Base-by-base conservation (phyloP, 2,329 filamentous ascomycete species). In the Aspergillus awamori region DNA sequence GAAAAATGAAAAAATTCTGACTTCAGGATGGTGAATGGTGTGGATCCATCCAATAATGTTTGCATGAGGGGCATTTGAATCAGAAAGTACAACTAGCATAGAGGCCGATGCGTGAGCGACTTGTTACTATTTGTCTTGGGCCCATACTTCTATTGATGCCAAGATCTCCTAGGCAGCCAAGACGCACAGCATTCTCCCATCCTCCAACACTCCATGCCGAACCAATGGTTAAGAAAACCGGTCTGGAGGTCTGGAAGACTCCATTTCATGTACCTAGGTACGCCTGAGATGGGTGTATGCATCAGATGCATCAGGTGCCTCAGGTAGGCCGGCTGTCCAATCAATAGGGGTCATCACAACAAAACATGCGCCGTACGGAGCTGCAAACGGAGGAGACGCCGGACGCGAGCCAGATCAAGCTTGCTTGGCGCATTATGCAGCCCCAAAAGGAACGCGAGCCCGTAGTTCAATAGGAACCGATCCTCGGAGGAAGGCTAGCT, bases 351-450 rank as follows among this genome's bases (percentile, higher is more conserved):
- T n/a, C 8, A 28, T 20, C 4, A 17, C 28, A 30, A 15, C 47
- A 11, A 30, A 51, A 28, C n/a, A 30, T 51, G 28, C n/a, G 33
- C 47, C 47, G 47, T 51, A 17, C 47, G 24, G 47, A 30, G 24
- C 26, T 51, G 47, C 47, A 51, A 51, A 51, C 47, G 47, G 47
- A 30, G 47, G 47, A n/a, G 24, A 51, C 53, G 38, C 53, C 53
- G 53, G 53, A 45, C 39, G 43, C 39, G 17, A 56, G 53, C 53
- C 53, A 55, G 53, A 56, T 47, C 53, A 56, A 56, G 56, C 56
- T 58, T 53, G 47, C 56, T 58, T 58, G 56, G 56, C 56, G 56
- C 56, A 52, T 58, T 30, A 49, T 53, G 56, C 56, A 52, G 45
- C 30, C 43, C 28, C 41, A 49, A 20, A 38, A 49, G 38, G 41